A percentile compares a stretch with the other conserved stretches of the same genome.
Evolutionary conservation across 2,329 filamentous ascomycete species (phyloP).

Genomic region (Pseudogymnoascus sp.): DNA sequence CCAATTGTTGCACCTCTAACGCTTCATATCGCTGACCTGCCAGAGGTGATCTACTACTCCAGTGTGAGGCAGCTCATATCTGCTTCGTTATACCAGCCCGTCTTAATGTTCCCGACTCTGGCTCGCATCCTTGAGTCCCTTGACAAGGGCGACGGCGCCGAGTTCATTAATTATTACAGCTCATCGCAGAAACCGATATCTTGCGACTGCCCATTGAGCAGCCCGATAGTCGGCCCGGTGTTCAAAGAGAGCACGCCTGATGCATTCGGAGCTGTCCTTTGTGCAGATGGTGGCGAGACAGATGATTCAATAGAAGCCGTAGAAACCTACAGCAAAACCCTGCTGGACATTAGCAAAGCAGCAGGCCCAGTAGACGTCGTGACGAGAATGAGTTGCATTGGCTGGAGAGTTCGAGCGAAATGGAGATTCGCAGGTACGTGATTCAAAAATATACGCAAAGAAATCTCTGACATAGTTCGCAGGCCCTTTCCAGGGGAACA

Average conservation of each 20-base stretch:
- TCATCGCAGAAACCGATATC: conserved; percentile 19
- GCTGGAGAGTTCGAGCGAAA: conserved; percentile 26
- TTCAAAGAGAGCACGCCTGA: conserved; percentile 24
- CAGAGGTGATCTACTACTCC: conserved; percentile 25
- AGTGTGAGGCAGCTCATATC: conserved; percentile 22
- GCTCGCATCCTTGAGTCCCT: conserved; percentile 22
- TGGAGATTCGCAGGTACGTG: conserved; percentile 20
- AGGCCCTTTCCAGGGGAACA: conserved; percentile 28
- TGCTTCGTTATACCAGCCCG: conserved; percentile 22
- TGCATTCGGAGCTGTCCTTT: conserved; percentile 22
- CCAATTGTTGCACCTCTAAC: conserved; percentile 21
- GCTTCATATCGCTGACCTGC: conserved; percentile 12
- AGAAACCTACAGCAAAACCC: conserved; percentile 16
- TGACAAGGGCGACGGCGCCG: conserved; percentile 33
- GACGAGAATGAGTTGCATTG: conserved; percentile 29
- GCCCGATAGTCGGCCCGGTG: conserved; percentile 15
- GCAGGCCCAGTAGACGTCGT: conserved; percentile 37
- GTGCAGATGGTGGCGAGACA: conserved; percentile 20
- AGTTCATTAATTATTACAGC: conserved; percentile 30
- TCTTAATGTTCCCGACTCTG: conserved; percentile 23
- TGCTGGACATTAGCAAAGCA: conserved; percentile 30
- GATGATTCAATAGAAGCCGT: conserved; percentile 20
- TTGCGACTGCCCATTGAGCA: conserved; percentile 10
- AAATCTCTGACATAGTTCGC: background rate
- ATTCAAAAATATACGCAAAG: background rate